Conservation (phyloP, 1,284 basidiomycete genomes). For the Boletus sp. region DNA sequence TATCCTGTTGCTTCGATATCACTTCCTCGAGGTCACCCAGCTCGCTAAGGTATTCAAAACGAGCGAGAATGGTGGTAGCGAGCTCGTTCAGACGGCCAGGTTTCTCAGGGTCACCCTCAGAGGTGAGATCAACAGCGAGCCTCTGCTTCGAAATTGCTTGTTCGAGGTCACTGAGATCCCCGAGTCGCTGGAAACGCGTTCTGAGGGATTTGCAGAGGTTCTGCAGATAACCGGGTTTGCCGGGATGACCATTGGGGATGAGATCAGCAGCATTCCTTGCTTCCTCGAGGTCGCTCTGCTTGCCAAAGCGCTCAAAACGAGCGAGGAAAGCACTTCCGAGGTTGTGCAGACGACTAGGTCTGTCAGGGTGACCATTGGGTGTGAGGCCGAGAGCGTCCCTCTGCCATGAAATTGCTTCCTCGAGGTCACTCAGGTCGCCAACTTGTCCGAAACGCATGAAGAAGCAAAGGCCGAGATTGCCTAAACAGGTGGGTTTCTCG, state of each 20-base stretch:
- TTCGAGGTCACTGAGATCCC: background rate
- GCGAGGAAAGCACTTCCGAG: background rate
- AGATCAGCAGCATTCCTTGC: background rate
- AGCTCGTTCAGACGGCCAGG: conserved; percentile 1
- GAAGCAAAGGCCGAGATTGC: conserved; percentile 4
- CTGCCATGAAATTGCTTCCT: background rate
- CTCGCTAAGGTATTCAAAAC: background rate
- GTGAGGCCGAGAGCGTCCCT: background rate
- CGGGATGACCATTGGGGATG: background rate
- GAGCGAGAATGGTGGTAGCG: conserved; percentile 1
- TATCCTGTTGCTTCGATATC: background rate
- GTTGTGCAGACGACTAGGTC: background rate
- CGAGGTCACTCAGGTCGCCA: background rate
- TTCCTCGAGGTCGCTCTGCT: background rate
- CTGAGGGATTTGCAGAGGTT: background rate
- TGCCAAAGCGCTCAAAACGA: background rate
- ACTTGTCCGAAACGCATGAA: background rate
- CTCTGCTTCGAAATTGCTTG: conserved; percentile 1
- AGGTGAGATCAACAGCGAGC: background rate
- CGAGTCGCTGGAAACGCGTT: background rate
- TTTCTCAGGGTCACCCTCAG: background rate
- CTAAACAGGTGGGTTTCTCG: background rate
- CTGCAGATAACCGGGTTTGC: background rate
- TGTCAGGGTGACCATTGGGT: background rate
- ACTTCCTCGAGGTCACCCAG: background rate